Evolutionary conservation across 106 monocot species (phyloP).

Genomic region (Phalaenopsis equestris): DNA sequence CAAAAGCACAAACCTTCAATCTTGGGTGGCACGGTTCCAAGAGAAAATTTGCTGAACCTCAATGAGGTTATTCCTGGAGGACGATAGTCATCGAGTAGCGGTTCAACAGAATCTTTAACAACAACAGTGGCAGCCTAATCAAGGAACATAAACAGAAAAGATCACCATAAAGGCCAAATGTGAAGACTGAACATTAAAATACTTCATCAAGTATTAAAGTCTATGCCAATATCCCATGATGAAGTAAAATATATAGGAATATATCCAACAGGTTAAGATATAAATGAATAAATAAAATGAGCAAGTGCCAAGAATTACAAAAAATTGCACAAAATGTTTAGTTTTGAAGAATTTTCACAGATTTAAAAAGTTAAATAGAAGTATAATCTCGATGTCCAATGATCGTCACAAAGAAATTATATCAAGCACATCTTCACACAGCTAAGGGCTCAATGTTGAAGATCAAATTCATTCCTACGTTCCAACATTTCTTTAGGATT

Average conservation of each 20-base stretch:
- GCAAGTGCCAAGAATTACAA: neutral
- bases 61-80: slow-evolving; percentile 94
- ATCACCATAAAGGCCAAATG: neutral
- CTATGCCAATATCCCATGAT: neutral
- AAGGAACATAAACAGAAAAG: slow-evolving; percentile 18
- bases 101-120: slow-evolving; percentile 90
- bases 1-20: slow-evolving; percentile 69
- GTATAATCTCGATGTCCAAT: neutral
- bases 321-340: neutral
- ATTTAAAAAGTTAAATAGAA: neutral
- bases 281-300: neutral
- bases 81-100: slow-evolving; percentile 84
- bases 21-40: slow-evolving; percentile 92
- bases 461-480: no score
- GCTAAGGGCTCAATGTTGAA: neutral
- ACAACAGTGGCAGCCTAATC: slow-evolving; percentile 69
- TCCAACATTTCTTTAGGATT: no score
- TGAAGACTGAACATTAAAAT: neutral
- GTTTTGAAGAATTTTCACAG: neutral
- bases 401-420: neutral
- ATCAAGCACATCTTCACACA: neutral
- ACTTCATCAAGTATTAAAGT: neutral
- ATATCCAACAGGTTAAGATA: neutral
- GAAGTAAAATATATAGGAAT: neutral
- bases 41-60: slow-evolving; percentile 90